Conservation (phyloP, 768 basidiomycete species). For the Agaricus blazei region DNA sequence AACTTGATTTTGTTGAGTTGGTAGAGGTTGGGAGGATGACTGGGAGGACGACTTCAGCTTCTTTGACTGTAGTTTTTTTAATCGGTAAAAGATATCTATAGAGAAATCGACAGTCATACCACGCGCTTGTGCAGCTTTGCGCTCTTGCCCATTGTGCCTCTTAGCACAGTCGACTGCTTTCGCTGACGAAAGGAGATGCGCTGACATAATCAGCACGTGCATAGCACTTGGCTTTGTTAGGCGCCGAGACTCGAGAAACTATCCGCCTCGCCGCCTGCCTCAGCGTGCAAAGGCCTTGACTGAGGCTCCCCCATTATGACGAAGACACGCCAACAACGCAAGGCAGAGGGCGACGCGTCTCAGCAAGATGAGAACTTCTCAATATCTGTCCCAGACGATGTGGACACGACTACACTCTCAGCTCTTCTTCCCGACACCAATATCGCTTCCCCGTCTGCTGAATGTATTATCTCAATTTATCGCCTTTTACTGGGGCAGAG, state of each 20-base stretch:
- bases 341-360: conserved; percentile 32
- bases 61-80: conserved; percentile 23
- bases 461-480: conserved; percentile 60
- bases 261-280: conserved; percentile 30
- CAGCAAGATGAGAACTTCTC: conserved; percentile 31
- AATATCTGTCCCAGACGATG: conserved; percentile 57
- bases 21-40: conserved; percentile 11
- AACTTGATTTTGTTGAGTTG: conserved; percentile 27
- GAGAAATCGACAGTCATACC: conserved; percentile 25
- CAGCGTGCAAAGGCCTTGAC: conserved; percentile 26
- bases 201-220: conserved; percentile 30
- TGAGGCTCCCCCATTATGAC: conserved; percentile 23
- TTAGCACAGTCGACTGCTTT: neutral
- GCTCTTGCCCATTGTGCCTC: conserved; percentile 50
- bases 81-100: neutral
- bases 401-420: conserved; percentile 58
- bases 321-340: conserved; percentile 61
- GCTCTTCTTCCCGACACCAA: conserved; percentile 57
- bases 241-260: neutral
- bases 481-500: conserved; percentile 54
- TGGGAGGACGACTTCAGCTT: conserved; percentile 29
- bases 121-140: conserved; percentile 62
- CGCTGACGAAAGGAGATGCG: neutral
- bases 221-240: conserved; percentile 13
- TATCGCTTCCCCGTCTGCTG: conserved; percentile 50